Evolutionary conservation across 2,329 filamentous ascomycete species (phyloP).

Genomic region (Ophiostoma angusticollis): DNA sequence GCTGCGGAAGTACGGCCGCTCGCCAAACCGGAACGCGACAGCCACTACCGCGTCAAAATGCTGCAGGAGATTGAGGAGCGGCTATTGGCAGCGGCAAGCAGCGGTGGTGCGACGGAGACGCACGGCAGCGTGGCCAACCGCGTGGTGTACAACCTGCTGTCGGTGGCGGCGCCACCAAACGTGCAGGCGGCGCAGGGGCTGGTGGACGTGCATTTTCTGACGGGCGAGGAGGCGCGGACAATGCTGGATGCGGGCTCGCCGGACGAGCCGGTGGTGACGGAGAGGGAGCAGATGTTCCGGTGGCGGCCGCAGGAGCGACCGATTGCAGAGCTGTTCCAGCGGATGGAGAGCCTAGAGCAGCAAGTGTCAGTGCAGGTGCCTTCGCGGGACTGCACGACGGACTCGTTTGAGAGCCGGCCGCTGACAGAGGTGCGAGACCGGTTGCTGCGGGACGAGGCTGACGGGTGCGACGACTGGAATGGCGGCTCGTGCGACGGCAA

Average conservation of each 20-base stretch:
- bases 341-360: conserved; percentile 19
- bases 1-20: conserved; percentile 5
- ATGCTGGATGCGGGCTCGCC: conserved; percentile 13
- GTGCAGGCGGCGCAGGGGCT: not conserved
- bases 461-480: not conserved
- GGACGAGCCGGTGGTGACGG: conserved; percentile 16
- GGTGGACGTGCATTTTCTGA: conserved; percentile 12
- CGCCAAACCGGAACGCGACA: conserved; percentile 8
- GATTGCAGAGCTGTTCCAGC: conserved; percentile 17
- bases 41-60: conserved; percentile 8
- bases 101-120: too few relatives aligned
- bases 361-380: conserved; percentile 19
- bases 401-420: conserved; percentile 16
- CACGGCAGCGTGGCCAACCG: conserved; percentile 13
- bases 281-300: conserved; percentile 17
- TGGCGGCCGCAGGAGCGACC: conserved; percentile 16
- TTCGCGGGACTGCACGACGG: conserved; percentile 15
- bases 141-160: conserved; percentile 10
- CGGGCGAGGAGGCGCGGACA: conserved; percentile 11
- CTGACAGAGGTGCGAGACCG: conserved; percentile 15
- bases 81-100: not conserved
- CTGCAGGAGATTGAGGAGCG: conserved; percentile 9
- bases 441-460: conserved; percentile 10
- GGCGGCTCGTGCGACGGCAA: not conserved
- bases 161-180: conserved; percentile 10